phyloP scores from a whole-genome alignment of 1,284 basidiomycete genomes.

The Meripilus lineatus region DNA sequence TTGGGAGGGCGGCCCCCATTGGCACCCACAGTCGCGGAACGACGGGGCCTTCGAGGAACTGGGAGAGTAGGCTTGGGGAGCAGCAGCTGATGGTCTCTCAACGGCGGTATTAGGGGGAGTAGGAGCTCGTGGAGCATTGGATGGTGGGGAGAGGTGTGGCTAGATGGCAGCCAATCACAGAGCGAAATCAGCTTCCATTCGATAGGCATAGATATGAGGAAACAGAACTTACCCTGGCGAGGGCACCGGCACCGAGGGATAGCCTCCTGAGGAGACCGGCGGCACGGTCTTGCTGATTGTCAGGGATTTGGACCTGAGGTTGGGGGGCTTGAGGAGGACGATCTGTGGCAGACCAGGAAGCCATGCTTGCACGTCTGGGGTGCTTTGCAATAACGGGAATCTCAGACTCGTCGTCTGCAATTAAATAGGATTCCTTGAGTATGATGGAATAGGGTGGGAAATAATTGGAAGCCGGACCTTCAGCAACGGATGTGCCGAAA shows the following conservation, averaged over 20 bases:
- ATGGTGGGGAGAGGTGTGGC: no score
- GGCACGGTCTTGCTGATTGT: constrained; percentile 55
- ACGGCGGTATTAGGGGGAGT: no score
- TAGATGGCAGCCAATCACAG: neutral
- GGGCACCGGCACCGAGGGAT: constrained; percentile 57
- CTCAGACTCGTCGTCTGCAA: constrained; percentile 33
- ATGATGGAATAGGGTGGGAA: neutral
- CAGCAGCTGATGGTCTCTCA: no score
- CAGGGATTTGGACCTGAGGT: constrained; percentile 31
- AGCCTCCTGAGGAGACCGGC: constrained; percentile 65
- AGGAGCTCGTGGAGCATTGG: no score
- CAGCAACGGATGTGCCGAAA: constrained; percentile 46
- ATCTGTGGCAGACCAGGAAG: constrained; percentile 44
- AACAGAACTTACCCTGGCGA: constrained; percentile 45
- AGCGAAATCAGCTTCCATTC: neutral
- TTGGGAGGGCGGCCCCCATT: no score
- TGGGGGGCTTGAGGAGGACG: constrained; percentile 26
- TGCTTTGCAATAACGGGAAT: constrained; percentile 16
- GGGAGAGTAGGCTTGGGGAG: no score
- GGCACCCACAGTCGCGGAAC: no score
- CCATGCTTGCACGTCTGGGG: constrained; percentile 28
- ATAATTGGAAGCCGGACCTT: constrained; percentile 41
- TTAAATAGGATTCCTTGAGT: neutral
- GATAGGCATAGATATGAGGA: constrained; percentile 5
- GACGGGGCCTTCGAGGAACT: no score